Conservation (phyloP, 2,329 filamentous ascomycete species). For the Rhynchosporium graminicola region DNA sequence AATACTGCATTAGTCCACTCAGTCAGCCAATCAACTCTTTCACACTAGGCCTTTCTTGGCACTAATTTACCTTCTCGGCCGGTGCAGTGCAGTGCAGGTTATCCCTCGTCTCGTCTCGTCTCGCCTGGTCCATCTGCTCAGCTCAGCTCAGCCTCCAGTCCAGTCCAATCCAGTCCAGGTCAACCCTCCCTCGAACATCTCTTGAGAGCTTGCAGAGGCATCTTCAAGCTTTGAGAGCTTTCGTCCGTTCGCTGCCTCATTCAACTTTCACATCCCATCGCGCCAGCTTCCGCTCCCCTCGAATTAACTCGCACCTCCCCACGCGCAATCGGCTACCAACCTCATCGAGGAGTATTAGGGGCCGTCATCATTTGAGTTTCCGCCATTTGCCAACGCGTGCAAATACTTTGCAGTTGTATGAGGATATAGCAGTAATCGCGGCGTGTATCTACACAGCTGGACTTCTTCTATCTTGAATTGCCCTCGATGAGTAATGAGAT, state of each 20-base stretch:
- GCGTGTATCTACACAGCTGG: slow-evolving; percentile 18
- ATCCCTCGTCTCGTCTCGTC: slow-evolving; percentile 3
- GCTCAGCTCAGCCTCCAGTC: too few species aligned
- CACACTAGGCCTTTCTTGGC: too few species aligned
- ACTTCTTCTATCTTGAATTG: slow-evolving; percentile 31
- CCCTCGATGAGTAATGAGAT: slow-evolving; percentile 44
- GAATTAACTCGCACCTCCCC: slow-evolving; percentile 19
- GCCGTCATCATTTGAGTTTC: slow-evolving; percentile 18
- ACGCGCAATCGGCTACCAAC: slow-evolving; percentile 23
- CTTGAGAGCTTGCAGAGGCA: slow-evolving; percentile 24
- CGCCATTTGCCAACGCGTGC: slow-evolving; percentile 28
- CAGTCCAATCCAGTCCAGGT: too few species aligned
- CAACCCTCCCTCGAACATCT: slow-evolving; percentile 13
- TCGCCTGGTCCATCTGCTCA: slow-evolving; percentile 7
- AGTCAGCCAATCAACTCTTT: background rate
- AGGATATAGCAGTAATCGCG: slow-evolving; percentile 14
- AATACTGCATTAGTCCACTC: background rate
- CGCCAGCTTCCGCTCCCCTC: slow-evolving; percentile 19
- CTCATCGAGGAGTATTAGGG: slow-evolving; percentile 23
- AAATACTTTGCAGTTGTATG: slow-evolving; percentile 19
- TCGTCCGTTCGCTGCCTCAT: slow-evolving; percentile 18
- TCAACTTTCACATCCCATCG: slow-evolving; percentile 32
- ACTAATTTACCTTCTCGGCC: too few species aligned
- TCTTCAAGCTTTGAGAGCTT: slow-evolving; percentile 25
- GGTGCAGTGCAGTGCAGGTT: background rate